Base-by-base conservation (phyloP, 148 eudicot genomes). In the Persicaria maculosa region DNA sequence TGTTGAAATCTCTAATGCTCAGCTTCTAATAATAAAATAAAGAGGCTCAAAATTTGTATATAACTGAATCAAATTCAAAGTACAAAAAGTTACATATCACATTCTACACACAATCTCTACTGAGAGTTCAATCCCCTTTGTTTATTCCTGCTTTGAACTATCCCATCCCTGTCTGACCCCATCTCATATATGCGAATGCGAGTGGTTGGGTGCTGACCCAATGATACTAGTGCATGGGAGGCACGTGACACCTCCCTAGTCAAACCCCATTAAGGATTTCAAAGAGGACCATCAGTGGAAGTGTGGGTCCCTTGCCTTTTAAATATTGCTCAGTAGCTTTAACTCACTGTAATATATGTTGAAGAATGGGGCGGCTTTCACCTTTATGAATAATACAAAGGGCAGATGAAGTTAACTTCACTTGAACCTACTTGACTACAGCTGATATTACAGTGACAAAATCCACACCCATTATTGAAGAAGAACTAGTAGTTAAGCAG, bases 231-330 rank as follows among this genome's bases (percentile, higher is more conserved):
- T 74, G 76, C 59, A 44, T 74, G 48, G 76, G 20, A 31, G 69
- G 44, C 76, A 74, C 69, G 76, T 74, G 76, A 74, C 46, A 57
- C 50, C 69, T 31, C 64, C 44, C 68, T 64, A 74, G 76, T 74
- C 76, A 74, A 74, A 74, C 46, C n/a, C 76, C 10, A 9, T 57
- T 20, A 74, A 45, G 16, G 12, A 4, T 17, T 44, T 46, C 53
- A 46, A 46, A 46, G 45, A 47, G 25, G 52, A 46, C 62, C 45
- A 58, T 64, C 53, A 74, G 4, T 22, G 43, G 46, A 65, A 65
- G 70, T 65, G 46, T 45, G 19, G 15, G 40, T 31, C 40, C 67
- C 43, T 9, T 59, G 67, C 43, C 67, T 25, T 9, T 59, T 20
- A 59, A 22, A 59, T 59, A 17, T 59, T 9, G 14, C 22, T 25